These are phyloP conservation scores for Cocos nucifera DNA, from an alignment of 176 grass and related monocot species.

Conservation along the genomic window DNA sequence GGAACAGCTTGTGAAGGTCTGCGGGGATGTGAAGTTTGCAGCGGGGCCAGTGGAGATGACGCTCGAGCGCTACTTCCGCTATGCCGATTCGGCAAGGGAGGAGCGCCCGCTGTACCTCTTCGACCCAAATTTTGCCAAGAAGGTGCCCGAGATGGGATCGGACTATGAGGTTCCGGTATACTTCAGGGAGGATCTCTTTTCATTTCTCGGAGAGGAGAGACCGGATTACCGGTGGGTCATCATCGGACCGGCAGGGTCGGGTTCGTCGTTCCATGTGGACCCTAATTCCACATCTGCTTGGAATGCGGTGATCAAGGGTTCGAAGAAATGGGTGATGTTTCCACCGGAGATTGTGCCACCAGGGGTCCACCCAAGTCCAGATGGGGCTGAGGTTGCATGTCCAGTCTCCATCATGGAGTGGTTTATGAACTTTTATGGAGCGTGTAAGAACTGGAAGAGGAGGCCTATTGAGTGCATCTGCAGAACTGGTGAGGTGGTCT, in stretches of 20 bases:
- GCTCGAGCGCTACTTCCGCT: constrained; percentile 55
- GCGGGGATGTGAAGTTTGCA: constrained; percentile 38
- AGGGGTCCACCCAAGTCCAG: constrained; percentile 57
- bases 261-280: constrained; percentile 92
- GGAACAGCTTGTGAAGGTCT: constrained; percentile 41
- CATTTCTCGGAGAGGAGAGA: constrained; percentile 65
- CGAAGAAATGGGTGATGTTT: constrained; percentile 93
- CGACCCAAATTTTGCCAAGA: constrained; percentile 62
- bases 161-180: constrained; percentile 67
- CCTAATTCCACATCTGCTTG: constrained; percentile 87
- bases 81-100: constrained; percentile 61
- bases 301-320: constrained; percentile 81
- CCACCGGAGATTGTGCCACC: constrained; percentile 71
- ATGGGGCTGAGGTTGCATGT: constrained; percentile 83
- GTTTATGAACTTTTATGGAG: constrained; percentile 95
- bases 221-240: constrained; percentile 86
- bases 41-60: constrained; percentile 64
- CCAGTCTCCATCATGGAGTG: constrained; percentile 97
- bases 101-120: constrained; percentile 89
- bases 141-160: constrained; percentile 57
- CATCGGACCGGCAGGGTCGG: constrained; percentile 68
- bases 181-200: constrained; percentile 77
- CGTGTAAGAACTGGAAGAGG: constrained; percentile 67
- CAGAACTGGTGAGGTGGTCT: constrained; percentile 58
- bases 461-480: constrained; percentile 74